These are phyloP conservation scores for Papiliotrema fonsecae DNA, from an alignment of 1,284 basidiomycete genomes.

Conservation along the genomic window DNA sequence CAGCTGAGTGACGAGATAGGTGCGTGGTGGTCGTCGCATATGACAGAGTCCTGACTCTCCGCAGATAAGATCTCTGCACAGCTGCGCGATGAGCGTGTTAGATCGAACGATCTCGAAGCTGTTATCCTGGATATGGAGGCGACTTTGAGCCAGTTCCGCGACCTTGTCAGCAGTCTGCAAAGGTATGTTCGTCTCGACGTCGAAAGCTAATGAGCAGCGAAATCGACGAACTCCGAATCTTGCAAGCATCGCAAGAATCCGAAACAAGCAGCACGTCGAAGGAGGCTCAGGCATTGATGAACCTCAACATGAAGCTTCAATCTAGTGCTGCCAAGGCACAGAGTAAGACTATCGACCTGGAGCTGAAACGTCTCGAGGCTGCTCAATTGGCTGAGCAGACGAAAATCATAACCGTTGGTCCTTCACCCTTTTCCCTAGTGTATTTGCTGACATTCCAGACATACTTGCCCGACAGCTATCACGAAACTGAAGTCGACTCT, in stretches of 20 bases:
- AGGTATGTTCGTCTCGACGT: slow-evolving; percentile 51
- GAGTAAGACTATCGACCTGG: slow-evolving; percentile 78
- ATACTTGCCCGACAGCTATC: slow-evolving; percentile 76
- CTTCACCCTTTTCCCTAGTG: background rate
- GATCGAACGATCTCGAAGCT: slow-evolving; percentile 67
- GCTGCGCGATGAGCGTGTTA: slow-evolving; percentile 62
- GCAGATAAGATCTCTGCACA: slow-evolving; percentile 67
- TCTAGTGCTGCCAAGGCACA: slow-evolving; percentile 83
- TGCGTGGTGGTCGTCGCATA: slow-evolving; percentile 38
- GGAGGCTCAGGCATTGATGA: slow-evolving; percentile 78
- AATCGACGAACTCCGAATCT: slow-evolving; percentile 70
- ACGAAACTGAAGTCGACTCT: slow-evolving; percentile 78
- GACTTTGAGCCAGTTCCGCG: slow-evolving; percentile 85
- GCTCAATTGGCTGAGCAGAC: slow-evolving; percentile 73
- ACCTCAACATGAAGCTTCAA: slow-evolving; percentile 86
- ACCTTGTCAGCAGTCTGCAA: slow-evolving; percentile 77
- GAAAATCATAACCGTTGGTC: slow-evolving; percentile 50
- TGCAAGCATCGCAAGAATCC: slow-evolving; percentile 75
- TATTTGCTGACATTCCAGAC: slow-evolving; percentile 61
- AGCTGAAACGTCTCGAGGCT: slow-evolving; percentile 76
- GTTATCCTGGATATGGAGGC: slow-evolving; percentile 74
- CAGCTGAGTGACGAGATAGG: slow-evolving; percentile 85
- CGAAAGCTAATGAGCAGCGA: slow-evolving; percentile 55
- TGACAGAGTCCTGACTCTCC: background rate
- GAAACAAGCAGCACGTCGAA: slow-evolving; percentile 69